Percentiles rank a stretch among this genome's conserved stretches.
Conservation (phyloP, 371 early-diverging fungal species). For the Mucor velutinosus region DNA sequence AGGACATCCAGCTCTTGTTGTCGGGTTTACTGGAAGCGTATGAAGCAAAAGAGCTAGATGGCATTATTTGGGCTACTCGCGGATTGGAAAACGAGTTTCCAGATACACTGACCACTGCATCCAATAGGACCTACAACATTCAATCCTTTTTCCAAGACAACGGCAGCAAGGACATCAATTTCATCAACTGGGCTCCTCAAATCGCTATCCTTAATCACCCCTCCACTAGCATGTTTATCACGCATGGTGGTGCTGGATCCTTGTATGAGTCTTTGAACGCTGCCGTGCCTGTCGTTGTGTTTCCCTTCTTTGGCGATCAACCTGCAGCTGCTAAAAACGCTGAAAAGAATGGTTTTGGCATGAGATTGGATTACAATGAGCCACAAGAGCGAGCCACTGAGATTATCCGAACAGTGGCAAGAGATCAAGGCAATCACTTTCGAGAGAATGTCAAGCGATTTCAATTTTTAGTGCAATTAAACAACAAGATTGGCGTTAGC, state of each 20-base stretch:
- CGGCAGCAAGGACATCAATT: slow-evolving; percentile 3
- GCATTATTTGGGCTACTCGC: slow-evolving; percentile 34
- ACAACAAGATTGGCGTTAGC: slow-evolving; percentile 4
- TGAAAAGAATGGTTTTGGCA: slow-evolving; percentile 2
- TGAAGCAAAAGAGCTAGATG: slow-evolving; percentile 23
- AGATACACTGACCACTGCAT: background rate
- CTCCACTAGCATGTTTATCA: slow-evolving; percentile 31
- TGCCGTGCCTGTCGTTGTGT: slow-evolving; percentile 28
- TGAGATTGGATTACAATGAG: background rate
- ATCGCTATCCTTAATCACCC: slow-evolving; percentile 38
- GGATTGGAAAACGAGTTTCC: slow-evolving; percentile 9
- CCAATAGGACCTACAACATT: background rate
- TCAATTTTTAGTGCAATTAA: slow-evolving; percentile 20
- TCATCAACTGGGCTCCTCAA: slow-evolving; percentile 42
- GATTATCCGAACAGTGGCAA: background rate
- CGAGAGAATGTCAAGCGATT: slow-evolving; percentile 10
- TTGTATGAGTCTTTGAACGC: slow-evolving; percentile 32
- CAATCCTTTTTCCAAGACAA: background rate
- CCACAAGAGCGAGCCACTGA: slow-evolving; percentile 3
- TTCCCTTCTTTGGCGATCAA: slow-evolving; percentile 47
- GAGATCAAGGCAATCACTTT: background rate
- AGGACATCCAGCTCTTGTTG: slow-evolving; percentile 20
- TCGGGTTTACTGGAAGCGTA: slow-evolving; percentile 20
- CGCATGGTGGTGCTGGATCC: slow-evolving; percentile 45
- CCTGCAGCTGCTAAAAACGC: slow-evolving; percentile 15